Evolutionary conservation across 2,329 filamentous ascomycete genomes (phyloP).

Genomic region (Xylaria polymorpha): DNA sequence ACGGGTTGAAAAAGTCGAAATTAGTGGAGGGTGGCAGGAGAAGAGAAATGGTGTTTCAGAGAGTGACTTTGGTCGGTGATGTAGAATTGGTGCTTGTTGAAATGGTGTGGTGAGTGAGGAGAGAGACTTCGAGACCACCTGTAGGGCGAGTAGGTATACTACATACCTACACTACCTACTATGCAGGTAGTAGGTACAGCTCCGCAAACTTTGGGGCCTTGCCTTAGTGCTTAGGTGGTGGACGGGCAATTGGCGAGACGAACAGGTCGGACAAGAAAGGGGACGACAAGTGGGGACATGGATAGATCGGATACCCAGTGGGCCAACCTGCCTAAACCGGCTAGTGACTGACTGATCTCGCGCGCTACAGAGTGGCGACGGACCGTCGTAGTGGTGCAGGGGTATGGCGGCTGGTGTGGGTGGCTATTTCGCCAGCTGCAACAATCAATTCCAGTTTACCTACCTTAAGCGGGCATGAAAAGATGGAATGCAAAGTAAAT

Average conservation of each 20-base stretch:
- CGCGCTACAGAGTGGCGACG: neutral
- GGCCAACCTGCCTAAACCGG: conserved; percentile 10
- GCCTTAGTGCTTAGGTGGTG: neutral
- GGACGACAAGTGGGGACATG: conserved; percentile 26
- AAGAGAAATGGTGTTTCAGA: conserved; percentile 36
- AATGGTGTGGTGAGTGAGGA: conserved; percentile 24
- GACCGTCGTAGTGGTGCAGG: neutral
- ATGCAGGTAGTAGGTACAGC: neutral
- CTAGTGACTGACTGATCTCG: conserved; percentile 9
- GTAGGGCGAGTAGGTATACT: conserved; percentile 14
- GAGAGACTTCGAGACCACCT: conserved; percentile 26
- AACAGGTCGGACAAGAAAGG: conserved; percentile 30
- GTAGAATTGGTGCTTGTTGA: conserved; percentile 26
- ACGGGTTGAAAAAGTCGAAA: conserved; percentile 24
- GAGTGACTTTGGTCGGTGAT: conserved; percentile 40
- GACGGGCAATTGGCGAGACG: conserved; percentile 9
- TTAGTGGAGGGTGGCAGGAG: conserved; percentile 35
- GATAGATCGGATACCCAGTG: conserved; percentile 9
- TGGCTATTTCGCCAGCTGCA: conserved; percentile 2
- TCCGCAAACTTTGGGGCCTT: conserved; percentile 8
- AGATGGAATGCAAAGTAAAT: conserved; percentile 29
- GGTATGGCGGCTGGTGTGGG: conserved; percentile 7
- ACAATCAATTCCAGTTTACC: conserved; percentile 31
- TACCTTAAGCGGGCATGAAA: neutral
- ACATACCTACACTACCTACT: no score